Conservation (phyloP, 2,329 filamentous ascomycete genomes). For the Chrysoporthe deuterocubensis region DNA sequence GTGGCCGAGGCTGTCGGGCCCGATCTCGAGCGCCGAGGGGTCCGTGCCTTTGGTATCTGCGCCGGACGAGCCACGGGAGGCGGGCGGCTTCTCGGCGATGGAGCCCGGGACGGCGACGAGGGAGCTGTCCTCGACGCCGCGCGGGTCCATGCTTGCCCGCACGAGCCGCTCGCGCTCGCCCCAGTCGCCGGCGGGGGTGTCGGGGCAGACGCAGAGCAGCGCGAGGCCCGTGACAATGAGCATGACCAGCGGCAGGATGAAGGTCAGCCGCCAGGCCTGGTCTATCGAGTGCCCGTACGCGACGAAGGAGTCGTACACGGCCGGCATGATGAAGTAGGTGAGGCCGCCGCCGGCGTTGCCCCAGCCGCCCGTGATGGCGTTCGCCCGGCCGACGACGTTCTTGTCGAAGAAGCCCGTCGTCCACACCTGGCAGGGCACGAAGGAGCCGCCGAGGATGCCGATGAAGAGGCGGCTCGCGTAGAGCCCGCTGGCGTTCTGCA, state of each 20-base stretch:
- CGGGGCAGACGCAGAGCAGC: constrained; percentile 75
- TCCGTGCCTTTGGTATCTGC: constrained; percentile 39
- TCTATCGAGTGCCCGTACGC: constrained; percentile 62
- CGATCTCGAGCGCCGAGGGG: constrained; percentile 34
- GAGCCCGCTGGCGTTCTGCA: constrained; percentile 69
- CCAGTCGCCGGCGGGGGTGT: constrained; percentile 85
- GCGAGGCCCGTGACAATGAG: constrained; percentile 68
- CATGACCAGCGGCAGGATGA: constrained; percentile 81
- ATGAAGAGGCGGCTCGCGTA: constrained; percentile 79
- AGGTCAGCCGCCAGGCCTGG: constrained; percentile 82
- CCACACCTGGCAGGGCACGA: constrained; percentile 91
- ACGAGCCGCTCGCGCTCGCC: constrained; percentile 58
- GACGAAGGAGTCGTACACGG: constrained; percentile 79
- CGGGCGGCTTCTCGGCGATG: constrained; percentile 49
- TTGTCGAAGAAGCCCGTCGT: constrained; percentile 93
- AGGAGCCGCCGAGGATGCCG: constrained; percentile 76
- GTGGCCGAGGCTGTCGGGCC: constrained; percentile 37
- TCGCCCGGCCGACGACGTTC: constrained; percentile 87
- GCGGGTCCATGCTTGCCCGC: constrained; percentile 50
- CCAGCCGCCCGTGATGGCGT: constrained; percentile 81
- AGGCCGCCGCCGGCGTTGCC: constrained; percentile 89
- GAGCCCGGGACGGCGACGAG: constrained; percentile 56
- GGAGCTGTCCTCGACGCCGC: constrained; percentile 41
- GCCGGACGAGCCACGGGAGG: constrained; percentile 14
- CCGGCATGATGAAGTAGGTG: constrained; percentile 93